Conservation (phyloP, 2,329 filamentous ascomycete genomes). For the Microdochium paspali region DNA sequence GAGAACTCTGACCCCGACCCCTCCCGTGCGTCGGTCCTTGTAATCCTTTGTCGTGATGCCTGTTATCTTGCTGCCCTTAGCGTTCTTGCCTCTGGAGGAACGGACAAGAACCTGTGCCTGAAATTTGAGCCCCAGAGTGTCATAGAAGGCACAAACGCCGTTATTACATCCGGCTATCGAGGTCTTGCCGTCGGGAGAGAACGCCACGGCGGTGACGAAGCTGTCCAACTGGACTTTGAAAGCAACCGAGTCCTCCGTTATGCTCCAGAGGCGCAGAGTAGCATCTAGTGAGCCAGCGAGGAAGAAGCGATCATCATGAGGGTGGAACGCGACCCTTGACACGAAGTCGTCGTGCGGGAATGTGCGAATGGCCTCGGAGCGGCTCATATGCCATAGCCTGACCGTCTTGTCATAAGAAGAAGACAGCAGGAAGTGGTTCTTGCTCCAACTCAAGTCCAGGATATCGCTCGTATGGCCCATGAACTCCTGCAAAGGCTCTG, state of each 20-base stretch:
- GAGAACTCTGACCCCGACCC: slow-evolving; percentile 69
- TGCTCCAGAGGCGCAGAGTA: slow-evolving; percentile 87
- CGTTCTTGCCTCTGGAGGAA: slow-evolving; percentile 83
- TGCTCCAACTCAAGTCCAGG: slow-evolving; percentile 93
- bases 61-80: slow-evolving; percentile 95
- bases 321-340: slow-evolving; percentile 90
- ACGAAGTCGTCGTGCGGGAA: slow-evolving; percentile 96
- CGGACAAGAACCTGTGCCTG: slow-evolving; percentile 87
- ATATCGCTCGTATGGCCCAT: slow-evolving; percentile 77
- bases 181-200: slow-evolving; percentile 83
- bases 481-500: slow-evolving; percentile 71
- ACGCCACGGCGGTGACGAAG: slow-evolving; percentile 88
- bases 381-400: slow-evolving; percentile 81
- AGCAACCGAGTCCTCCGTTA: slow-evolving; percentile 89
- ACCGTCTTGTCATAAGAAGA: slow-evolving; percentile 99
- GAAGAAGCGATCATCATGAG: slow-evolving; percentile 92
- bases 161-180: slow-evolving; percentile 82
- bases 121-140: slow-evolving; percentile 81
- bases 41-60: slow-evolving; percentile 70
- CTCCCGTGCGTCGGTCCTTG: slow-evolving; percentile 32
- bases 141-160: slow-evolving; percentile 81
- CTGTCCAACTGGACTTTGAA: slow-evolving; percentile 70
- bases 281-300: slow-evolving; percentile 86
- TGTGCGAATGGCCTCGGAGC: slow-evolving; percentile 78
- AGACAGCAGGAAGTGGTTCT: slow-evolving; percentile 94